Conservation (phyloP, 345 rosid species). For the Ceriops decandra region DNA sequence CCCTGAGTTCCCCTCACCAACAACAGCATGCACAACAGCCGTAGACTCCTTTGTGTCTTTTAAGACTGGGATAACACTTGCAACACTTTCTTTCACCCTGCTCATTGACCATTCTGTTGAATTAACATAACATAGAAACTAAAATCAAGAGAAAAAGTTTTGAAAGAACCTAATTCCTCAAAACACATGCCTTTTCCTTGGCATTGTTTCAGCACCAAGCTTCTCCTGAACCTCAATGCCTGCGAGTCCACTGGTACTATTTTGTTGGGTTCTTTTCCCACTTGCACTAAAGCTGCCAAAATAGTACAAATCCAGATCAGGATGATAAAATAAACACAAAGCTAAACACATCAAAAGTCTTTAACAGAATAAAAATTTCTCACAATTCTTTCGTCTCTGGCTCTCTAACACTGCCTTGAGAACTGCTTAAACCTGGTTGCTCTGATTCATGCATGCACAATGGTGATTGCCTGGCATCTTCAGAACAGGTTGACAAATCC, state of each 20-base stretch:
- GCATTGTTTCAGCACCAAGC: conserved; percentile 7
- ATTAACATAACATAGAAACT: neutral
- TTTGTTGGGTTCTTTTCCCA: conserved; percentile 1
- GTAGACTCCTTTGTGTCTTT: conserved; percentile 13
- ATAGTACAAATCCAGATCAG: neutral
- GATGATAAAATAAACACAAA: neutral
- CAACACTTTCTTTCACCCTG: conserved; percentile 14
- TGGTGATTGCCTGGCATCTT: conserved; percentile 7
- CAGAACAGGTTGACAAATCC: neutral
- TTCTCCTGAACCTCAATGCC: conserved; percentile 13
- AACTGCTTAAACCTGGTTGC: conserved; percentile 23
- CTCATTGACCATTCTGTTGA: neutral
- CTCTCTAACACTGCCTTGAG: neutral
- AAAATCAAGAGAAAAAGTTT: neutral
- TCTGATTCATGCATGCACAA: conserved; percentile 11
- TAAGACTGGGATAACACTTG: neutral
- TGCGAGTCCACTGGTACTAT: neutral
- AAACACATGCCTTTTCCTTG: conserved; percentile 7
- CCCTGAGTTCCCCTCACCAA: neutral
- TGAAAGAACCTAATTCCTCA: neutral
- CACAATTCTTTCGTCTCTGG: conserved; percentile 7
- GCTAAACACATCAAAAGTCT: neutral
- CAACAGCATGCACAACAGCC: neutral
- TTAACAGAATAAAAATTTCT: conserved; percentile 4
- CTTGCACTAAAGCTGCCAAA: conserved; percentile 1